phyloP scores from a whole-genome alignment of 2,329 filamentous ascomycete species.

The Xylaria sp. region DNA sequence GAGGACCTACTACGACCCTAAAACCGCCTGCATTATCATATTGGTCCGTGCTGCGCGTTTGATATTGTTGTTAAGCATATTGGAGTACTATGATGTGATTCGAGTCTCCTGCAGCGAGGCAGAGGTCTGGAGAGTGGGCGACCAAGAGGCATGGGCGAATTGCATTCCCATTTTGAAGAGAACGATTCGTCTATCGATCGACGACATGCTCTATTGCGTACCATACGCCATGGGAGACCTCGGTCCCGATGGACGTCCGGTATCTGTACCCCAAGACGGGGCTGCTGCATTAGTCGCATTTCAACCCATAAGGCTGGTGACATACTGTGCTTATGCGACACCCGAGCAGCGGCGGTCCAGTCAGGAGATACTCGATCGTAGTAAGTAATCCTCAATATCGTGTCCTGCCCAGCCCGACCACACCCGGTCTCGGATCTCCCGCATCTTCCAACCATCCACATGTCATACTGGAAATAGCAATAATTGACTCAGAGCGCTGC shows the following conservation, averaged over 20 bases:
- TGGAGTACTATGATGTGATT: constrained; percentile 36
- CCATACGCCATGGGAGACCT: constrained; percentile 37
- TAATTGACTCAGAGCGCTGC: neutral
- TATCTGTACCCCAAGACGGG: constrained; percentile 26
- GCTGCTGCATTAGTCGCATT: constrained; percentile 36
- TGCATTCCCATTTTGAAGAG: constrained; percentile 32
- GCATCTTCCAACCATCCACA: neutral
- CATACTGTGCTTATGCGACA: constrained; percentile 33
- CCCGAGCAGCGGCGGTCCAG: constrained; percentile 23
- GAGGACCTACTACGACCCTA: constrained; percentile 29
- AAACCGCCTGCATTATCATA: constrained; percentile 38
- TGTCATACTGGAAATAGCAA: neutral
- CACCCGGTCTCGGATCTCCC: neutral
- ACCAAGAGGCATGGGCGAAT: constrained; percentile 30
- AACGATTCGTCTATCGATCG: constrained; percentile 27
- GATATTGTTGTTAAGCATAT: constrained; percentile 35
- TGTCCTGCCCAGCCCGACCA: neutral
- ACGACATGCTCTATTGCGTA: constrained; percentile 38
- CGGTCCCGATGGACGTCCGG: constrained; percentile 20
- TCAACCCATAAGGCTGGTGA: constrained; percentile 33
- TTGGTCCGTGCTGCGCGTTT: constrained; percentile 33
- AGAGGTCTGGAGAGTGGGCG: constrained; percentile 24
- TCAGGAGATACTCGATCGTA: constrained; percentile 31
- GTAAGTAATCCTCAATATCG: neutral
- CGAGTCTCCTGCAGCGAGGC: constrained; percentile 1